A percentile compares a stretch with the other conserved stretches of the same genome.
Evolutionary conservation across 805 yeast genomes (phyloP).

Genomic region (Saccharomycodes ludwigii): DNA sequence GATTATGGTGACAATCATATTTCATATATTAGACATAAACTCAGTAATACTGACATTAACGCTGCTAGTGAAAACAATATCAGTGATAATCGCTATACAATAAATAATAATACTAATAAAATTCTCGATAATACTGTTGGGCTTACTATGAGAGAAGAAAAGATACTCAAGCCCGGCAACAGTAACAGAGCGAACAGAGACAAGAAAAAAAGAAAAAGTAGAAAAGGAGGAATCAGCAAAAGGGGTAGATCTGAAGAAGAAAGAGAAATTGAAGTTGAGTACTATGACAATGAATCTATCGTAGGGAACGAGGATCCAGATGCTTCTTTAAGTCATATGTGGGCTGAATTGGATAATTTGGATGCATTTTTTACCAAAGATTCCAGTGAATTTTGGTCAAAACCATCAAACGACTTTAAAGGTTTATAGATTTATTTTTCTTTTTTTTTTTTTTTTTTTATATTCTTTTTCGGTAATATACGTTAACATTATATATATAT

Average conservation of each 20-base stretch:
- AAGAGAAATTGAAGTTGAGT: neutral
- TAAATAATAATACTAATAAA: too few species aligned
- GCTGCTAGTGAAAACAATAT: too few species aligned
- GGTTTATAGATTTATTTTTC: neutral
- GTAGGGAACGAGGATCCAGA: constrained; percentile 51
- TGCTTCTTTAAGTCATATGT: constrained; percentile 75
- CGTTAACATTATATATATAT: neutral
- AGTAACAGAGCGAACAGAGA: neutral
- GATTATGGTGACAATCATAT: neutral
- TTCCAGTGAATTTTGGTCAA: too few species aligned
- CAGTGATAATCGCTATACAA: neutral
- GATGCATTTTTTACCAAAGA: constrained; percentile 80
- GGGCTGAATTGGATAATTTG: constrained; percentile 82
- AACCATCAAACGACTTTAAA: neutral
- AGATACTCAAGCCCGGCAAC: too few species aligned
- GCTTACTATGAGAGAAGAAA: constrained; percentile 2
- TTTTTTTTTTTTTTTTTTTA: too few species aligned
- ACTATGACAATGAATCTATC: constrained; percentile 26
- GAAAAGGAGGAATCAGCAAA: neutral
- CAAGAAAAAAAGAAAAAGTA: neutral
- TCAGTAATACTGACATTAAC: too few species aligned
- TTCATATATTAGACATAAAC: neutral
- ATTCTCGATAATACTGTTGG: too few species aligned
- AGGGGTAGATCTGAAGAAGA: constrained; percentile 1
- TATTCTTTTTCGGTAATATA: neutral